These are phyloP conservation scores for Pleurotus platypus DNA, from an alignment of 768 basidiomycete genomes.

Conservation along the genomic window DNA sequence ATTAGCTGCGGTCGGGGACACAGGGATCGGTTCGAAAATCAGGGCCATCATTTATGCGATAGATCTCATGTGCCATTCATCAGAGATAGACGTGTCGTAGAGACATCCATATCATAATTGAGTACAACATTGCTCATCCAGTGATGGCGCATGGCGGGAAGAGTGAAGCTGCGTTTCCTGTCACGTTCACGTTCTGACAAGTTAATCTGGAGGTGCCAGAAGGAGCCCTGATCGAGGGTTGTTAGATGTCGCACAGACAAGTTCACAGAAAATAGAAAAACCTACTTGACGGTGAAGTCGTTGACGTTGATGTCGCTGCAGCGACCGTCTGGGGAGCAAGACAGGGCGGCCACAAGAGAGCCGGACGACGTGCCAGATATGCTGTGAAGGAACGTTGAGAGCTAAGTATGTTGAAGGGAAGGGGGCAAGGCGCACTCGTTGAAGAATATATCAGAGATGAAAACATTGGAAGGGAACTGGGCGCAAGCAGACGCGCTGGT, in stretches of 20 bases:
- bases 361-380: constrained; percentile 57
- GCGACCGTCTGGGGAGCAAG: constrained; percentile 53
- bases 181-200: constrained; percentile 52
- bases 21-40: no score
- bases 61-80: no score
- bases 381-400: constrained; percentile 21
- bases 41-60: no score
- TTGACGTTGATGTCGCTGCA: constrained; percentile 48
- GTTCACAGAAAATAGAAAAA: constrained; percentile 7
- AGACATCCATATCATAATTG: background rate
- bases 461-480: constrained; percentile 51
- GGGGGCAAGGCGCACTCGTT: constrained; percentile 30
- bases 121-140: background rate
- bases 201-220: constrained; percentile 41
- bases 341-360: constrained; percentile 47
- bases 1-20: no score
- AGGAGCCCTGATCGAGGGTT: constrained; percentile 24
- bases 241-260: background rate
- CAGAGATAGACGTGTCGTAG: background rate
- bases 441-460: constrained; percentile 57
- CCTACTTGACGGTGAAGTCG: constrained; percentile 41
- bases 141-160: constrained; percentile 38
- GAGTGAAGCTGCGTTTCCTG: constrained; percentile 38
- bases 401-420: background rate
- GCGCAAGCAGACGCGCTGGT: constrained; percentile 43